Percentiles rank a stretch among this genome's conserved stretches.
phyloP scores from a whole-genome alignment of 1,284 basidiomycete genomes.

The Somion occarium region DNA sequence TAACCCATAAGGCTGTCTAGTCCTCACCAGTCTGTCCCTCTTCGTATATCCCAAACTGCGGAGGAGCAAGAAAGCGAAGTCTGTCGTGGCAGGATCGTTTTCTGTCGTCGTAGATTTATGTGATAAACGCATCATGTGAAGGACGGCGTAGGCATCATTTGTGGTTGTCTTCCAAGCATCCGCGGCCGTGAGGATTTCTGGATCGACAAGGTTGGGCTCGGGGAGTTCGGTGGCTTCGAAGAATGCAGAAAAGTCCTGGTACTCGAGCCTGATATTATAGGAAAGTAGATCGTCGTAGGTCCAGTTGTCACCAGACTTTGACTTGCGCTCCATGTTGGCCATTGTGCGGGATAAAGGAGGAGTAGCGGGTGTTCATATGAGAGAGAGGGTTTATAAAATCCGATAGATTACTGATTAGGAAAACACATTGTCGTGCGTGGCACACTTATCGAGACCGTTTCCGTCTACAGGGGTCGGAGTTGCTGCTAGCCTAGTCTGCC shows the following conservation, averaged over 20 bases:
- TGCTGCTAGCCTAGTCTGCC: too few species aligned
- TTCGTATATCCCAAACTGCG: slow-evolving; percentile 23
- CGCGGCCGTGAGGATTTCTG: slow-evolving; percentile 11
- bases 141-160: slow-evolving; percentile 6
- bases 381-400: too few species aligned
- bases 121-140: slow-evolving; percentile 20
- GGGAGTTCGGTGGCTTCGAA: slow-evolving; percentile 3
- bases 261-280: slow-evolving; percentile 24
- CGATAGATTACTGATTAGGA: too few species aligned
- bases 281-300: slow-evolving; percentile 24
- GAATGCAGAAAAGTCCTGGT: slow-evolving; percentile 6
- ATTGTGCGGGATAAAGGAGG: too few species aligned
- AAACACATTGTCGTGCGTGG: too few species aligned
- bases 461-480: too few species aligned
- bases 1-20: slow-evolving; percentile 21
- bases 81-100: slow-evolving; percentile 27
- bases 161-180: neutral
- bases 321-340: slow-evolving; percentile 24
- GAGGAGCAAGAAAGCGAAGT: slow-evolving; percentile 28
- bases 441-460: too few species aligned
- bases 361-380: too few species aligned
- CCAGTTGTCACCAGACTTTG: slow-evolving; percentile 28
- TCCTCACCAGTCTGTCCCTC: slow-evolving; percentile 18
- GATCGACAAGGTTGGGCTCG: neutral
- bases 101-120: slow-evolving; percentile 17